Evolutionary conservation across 148 eudicot species (phyloP).

Genomic region (Cornus kousa): DNA sequence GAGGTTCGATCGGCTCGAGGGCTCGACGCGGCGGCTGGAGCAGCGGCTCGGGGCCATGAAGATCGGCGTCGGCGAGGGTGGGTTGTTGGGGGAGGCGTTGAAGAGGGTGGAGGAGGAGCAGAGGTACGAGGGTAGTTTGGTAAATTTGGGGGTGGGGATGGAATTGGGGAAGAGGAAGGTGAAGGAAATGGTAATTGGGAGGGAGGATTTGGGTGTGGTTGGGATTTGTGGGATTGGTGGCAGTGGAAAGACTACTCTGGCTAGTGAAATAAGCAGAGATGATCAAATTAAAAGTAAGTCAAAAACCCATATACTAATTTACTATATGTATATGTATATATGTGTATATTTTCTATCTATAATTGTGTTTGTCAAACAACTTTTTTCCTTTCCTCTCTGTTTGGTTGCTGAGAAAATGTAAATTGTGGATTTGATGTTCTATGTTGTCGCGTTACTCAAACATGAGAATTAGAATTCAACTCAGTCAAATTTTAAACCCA

Average conservation of each 20-base stretch:
- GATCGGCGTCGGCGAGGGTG: slow-evolving; percentile 41
- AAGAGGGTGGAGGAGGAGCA: slow-evolving; percentile 47
- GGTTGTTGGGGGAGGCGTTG: slow-evolving; percentile 55
- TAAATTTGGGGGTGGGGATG: slow-evolving; percentile 46
- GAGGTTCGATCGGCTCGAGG: slow-evolving; percentile 59
- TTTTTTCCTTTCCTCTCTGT: neutral
- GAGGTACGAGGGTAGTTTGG: slow-evolving; percentile 45
- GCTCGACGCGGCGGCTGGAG: slow-evolving; percentile 46
- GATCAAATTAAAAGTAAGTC: slow-evolving; percentile 55
- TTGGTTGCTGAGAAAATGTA: slow-evolving; percentile 10
- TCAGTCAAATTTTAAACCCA: neutral
- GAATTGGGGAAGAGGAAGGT: slow-evolving; percentile 66
- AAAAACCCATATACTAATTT: neutral
- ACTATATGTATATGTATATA: neutral
- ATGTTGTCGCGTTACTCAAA: neutral
- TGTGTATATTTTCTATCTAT: neutral
- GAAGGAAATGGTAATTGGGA: slow-evolving; percentile 62
- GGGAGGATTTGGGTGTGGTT: slow-evolving; percentile 36
- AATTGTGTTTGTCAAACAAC: neutral
- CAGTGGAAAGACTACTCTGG: slow-evolving; percentile 87
- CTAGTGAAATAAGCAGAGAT: slow-evolving; percentile 64
- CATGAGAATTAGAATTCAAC: neutral
- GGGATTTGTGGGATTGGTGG: slow-evolving; percentile 89
- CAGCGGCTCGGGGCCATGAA: slow-evolving; percentile 50
- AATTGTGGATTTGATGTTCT: neutral